Conservation (phyloP, 192 early-diverging fungal genomes). For the Backusella sp. region DNA sequence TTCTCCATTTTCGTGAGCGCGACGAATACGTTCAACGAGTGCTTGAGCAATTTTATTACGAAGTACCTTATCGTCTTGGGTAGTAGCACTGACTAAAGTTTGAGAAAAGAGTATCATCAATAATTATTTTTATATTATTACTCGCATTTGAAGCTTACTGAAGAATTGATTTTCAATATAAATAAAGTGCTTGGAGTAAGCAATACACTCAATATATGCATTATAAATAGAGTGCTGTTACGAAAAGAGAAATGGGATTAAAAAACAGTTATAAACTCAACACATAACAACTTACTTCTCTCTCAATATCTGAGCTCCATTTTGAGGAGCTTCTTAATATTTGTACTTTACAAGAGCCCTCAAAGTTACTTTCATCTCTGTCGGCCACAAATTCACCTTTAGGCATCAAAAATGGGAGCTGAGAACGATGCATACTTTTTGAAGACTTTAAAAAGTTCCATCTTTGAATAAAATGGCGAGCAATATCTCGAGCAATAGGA, state of each 20-base stretch:
- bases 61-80: slow-evolving; percentile 20
- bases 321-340: slow-evolving; percentile 62
- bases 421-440: slow-evolving; percentile 57
- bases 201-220: slow-evolving; percentile 76
- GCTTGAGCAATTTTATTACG: slow-evolving; percentile 44
- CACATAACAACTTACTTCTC: slow-evolving; percentile 21
- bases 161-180: slow-evolving; percentile 97
- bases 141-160: slow-evolving; percentile 37
- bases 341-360: slow-evolving; percentile 65
- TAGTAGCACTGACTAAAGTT: slow-evolving; percentile 14
- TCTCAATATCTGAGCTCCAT: slow-evolving; percentile 68
- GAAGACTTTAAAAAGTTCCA: slow-evolving; percentile 84
- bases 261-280: neutral
- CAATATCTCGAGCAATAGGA: slow-evolving; percentile 73
- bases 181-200: slow-evolving; percentile 77
- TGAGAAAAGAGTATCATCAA: neutral
- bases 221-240: slow-evolving; percentile 66
- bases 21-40: slow-evolving; percentile 69
- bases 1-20: slow-evolving; percentile 60
- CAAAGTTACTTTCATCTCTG: slow-evolving; percentile 52
- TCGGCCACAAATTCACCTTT: slow-evolving; percentile 71
- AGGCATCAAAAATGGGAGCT: slow-evolving; percentile 67
- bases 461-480: slow-evolving; percentile 86
- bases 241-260: neutral
- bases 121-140: neutral